A percentile compares a stretch with the other conserved stretches of the same genome.
Evolutionary conservation across 2,329 filamentous ascomycete genomes (phyloP).

Genomic region (Didymellaceae sp.): DNA sequence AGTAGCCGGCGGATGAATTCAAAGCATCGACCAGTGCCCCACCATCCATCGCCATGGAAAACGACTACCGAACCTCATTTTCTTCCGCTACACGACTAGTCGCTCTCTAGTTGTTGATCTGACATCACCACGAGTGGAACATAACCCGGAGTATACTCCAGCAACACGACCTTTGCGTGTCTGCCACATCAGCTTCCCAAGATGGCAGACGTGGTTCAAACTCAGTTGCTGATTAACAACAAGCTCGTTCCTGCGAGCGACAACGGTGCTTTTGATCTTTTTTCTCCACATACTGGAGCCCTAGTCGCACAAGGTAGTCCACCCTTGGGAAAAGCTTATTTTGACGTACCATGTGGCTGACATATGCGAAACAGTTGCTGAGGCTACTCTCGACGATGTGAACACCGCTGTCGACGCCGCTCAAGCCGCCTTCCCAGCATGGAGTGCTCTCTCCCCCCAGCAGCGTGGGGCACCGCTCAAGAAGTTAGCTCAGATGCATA

Average conservation of each 20-base stretch:
- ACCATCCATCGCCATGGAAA: neutral
- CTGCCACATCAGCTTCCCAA: neutral
- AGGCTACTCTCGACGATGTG: constrained; percentile 33
- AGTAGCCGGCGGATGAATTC: neutral
- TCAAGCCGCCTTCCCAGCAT: constrained; percentile 35
- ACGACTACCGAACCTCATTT: neutral
- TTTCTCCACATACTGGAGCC: constrained; percentile 37
- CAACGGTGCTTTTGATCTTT: constrained; percentile 34
- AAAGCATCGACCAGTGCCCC: neutral
- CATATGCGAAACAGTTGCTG: constrained; percentile 21
- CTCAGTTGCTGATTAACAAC: constrained; percentile 33
- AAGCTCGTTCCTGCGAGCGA: constrained; percentile 39
- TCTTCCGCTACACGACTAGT: neutral
- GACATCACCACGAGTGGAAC: constrained; percentile 8
- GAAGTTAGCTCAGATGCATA: constrained; percentile 50
- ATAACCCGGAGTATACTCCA: neutral
- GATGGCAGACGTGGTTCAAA: constrained; percentile 19
- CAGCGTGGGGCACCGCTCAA: constrained; percentile 52
- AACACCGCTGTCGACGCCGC: constrained; percentile 35
- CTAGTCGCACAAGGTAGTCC: constrained; percentile 34
- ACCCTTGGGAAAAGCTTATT: neutral
- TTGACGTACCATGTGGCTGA: neutral
- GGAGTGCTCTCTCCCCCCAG: constrained; percentile 45
- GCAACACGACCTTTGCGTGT: neutral
- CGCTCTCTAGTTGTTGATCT: neutral